Conservation (phyloP, 2,329 filamentous ascomycete genomes). For the Beauveria sp. region DNA sequence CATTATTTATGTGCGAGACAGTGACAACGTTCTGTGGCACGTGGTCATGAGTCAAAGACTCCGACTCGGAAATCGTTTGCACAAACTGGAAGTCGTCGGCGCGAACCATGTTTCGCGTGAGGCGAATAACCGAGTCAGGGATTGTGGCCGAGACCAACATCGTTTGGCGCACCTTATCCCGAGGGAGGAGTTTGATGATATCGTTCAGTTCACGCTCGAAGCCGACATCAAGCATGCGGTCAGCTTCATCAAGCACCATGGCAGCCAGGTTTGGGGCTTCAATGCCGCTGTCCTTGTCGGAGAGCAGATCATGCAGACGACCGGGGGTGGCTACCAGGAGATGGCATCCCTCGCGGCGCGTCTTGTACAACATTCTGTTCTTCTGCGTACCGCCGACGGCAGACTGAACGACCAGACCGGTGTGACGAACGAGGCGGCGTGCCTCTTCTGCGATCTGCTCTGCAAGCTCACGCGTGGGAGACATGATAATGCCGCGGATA, state of each 20-base stretch:
- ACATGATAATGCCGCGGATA: constrained; percentile 65
- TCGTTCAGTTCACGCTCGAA: constrained; percentile 59
- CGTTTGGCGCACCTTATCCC: constrained; percentile 69
- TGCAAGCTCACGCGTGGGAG: constrained; percentile 73
- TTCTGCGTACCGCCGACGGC: constrained; percentile 94
- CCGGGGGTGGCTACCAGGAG: constrained; percentile 87
- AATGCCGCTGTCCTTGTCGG: constrained; percentile 55
- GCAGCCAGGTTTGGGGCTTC: constrained; percentile 77
- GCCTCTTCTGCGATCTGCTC: constrained; percentile 79
- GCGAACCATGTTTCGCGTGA: constrained; percentile 74
- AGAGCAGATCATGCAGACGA: constrained; percentile 73
- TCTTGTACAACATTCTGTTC: constrained; percentile 54
- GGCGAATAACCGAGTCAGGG: constrained; percentile 68
- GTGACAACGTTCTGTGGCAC: constrained; percentile 74
- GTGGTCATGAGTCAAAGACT: constrained; percentile 74
- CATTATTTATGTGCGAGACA: constrained; percentile 64
- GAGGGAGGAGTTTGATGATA: constrained; percentile 57
- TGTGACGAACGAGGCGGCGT: constrained; percentile 54
- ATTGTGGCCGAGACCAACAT: constrained; percentile 95
- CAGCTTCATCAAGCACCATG: constrained; percentile 91
- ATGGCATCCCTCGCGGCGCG: constrained; percentile 73
- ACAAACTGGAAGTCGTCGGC: constrained; percentile 76
- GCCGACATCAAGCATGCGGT: constrained; percentile 96
- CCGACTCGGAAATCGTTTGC: constrained; percentile 76
- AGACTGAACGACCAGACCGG: constrained; percentile 59